phyloP scores from a whole-genome alignment of 495 filamentous ascomycete genomes.

The Annulohypoxylon maeteangense region DNA sequence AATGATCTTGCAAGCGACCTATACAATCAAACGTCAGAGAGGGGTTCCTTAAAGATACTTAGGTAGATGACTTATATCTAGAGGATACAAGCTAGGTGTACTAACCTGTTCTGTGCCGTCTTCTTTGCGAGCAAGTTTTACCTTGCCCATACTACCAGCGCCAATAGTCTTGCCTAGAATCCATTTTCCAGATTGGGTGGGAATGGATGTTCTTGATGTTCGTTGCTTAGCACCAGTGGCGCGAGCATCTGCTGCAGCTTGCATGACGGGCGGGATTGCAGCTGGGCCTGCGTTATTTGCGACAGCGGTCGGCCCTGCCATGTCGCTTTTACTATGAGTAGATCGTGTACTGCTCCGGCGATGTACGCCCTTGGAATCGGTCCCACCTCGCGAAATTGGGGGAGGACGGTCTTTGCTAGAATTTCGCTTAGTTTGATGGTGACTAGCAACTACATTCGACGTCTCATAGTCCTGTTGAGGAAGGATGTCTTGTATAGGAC shows the following conservation, averaged over 20 bases:
- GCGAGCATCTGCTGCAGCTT: constrained; percentile 56
- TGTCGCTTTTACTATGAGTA: constrained; percentile 55
- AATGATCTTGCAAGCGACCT: constrained; percentile 98
- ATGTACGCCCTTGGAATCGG: constrained; percentile 57
- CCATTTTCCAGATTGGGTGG: constrained; percentile 87
- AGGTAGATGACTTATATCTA: neutral
- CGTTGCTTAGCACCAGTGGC: constrained; percentile 58
- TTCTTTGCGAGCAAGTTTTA: constrained; percentile 84
- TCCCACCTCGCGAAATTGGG: constrained; percentile 48
- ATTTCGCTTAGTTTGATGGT: constrained; percentile 53
- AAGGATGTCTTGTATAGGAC: constrained; percentile 51
- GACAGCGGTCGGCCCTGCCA: constrained; percentile 60
- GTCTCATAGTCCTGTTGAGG: constrained; percentile 57
- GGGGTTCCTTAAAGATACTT: neutral
- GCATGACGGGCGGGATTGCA: constrained; percentile 55
- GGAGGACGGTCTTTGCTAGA: constrained; percentile 55
- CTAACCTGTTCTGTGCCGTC: constrained; percentile 84
- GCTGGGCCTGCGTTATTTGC: constrained; percentile 60
- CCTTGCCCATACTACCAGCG: constrained; percentile 97
- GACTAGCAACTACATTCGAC: constrained; percentile 48
- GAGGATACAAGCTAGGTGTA: constrained; percentile 15
- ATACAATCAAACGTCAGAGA: constrained; percentile 29
- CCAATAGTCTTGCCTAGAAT: constrained; percentile 96
- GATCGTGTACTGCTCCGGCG: constrained; percentile 55
- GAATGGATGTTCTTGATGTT: constrained; percentile 83